Evolutionary conservation across 805 yeast genomes (phyloP), one percentile per base, ranked within the genome.

Genomic region (Candida montana): DNA sequence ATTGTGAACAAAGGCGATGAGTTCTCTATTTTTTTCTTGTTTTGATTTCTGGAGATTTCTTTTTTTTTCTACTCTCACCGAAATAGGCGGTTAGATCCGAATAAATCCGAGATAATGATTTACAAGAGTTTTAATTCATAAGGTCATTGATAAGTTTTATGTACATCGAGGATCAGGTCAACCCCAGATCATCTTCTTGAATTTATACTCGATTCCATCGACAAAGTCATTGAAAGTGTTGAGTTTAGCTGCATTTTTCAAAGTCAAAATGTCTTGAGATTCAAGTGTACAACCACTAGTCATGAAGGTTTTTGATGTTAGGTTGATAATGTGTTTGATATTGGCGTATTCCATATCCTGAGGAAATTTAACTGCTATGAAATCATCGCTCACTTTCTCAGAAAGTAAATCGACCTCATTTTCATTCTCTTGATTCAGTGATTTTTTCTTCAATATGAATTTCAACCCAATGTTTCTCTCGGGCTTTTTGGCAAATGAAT

Each of bases 151-250:
- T n/a, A n/a, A n/a, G n/a, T n/a, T n/a, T n/a, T n/a, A n/a, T n/a
- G n/a, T n/a, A n/a, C n/a, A n/a, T n/a, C n/a, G n/a, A n/a, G n/a
- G 12, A 3, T 11, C 18, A 7, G 18, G 13, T 37, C 33, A 64
- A 2, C 61, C 69, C 73, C 73, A 69, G 0, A 68, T 58, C 37
- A 67, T 50, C 45, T 57, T 58, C 46, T 67, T 68, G 39, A 67
- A 45, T 33, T 55, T 58, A 40, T 67, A 56, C 42, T 63, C 70
- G 16, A 67, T 39, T 9, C 58, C 44, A 18, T 59, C 61, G 53
- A 68, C 59, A 5, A 65, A 41, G 8, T 67, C 55, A 30, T 32
- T 33, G 24, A 41, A 33, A 1, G 65, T 58, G 26, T 55, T 52
- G n/a, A 37, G 16, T 16, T 52, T 51, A 13, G 54, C 52, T 7